Conservation (phyloP, 2,329 filamentous ascomycete species). For the Aspergillus pseudonomiae region DNA sequence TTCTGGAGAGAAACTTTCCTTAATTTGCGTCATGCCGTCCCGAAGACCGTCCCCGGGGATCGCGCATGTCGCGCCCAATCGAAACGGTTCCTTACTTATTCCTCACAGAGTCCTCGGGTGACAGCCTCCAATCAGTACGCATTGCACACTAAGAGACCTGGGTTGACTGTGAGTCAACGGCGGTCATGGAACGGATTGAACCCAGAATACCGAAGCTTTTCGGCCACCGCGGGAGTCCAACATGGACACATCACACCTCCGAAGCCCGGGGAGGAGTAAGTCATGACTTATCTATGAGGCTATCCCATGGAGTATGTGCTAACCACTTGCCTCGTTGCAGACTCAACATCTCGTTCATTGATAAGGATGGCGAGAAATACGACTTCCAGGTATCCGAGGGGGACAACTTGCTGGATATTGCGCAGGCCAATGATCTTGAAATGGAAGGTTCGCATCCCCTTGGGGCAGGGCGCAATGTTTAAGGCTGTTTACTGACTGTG, state of each 20-base stretch:
- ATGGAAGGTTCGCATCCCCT: slow-evolving; percentile 74
- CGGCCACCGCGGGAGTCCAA: slow-evolving; percentile 59
- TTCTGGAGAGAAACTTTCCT: slow-evolving; percentile 37
- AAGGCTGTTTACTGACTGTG: neutral
- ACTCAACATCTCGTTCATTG: slow-evolving; percentile 86
- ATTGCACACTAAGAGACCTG: slow-evolving; percentile 16
- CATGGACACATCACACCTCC: slow-evolving; percentile 85
- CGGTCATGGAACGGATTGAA: slow-evolving; percentile 28
- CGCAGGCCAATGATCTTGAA: slow-evolving; percentile 90
- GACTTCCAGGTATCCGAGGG: slow-evolving; percentile 81
- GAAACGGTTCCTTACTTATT: slow-evolving; percentile 32
- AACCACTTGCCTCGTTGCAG: slow-evolving; percentile 47
- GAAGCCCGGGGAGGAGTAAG: slow-evolving; percentile 89
- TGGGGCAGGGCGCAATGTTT: neutral
- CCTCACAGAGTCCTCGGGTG: slow-evolving; percentile 23
- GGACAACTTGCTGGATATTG: slow-evolving; percentile 93
- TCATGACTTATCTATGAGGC: slow-evolving; percentile 14
- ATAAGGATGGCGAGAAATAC: slow-evolving; percentile 79
- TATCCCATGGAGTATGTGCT: neutral
- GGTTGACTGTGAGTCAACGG: slow-evolving; percentile 12
- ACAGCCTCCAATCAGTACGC: slow-evolving; percentile 18
- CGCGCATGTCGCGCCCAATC: slow-evolving; percentile 30
- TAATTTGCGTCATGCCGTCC: slow-evolving; percentile 53
- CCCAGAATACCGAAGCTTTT: slow-evolving; percentile 59
- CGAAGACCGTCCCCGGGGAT: slow-evolving; percentile 63